A percentile compares a stretch with the other conserved stretches of the same genome.
Evolutionary conservation across 2,329 filamentous ascomycete genomes (phyloP).

Genomic region (Aspergillus glaucus): DNA sequence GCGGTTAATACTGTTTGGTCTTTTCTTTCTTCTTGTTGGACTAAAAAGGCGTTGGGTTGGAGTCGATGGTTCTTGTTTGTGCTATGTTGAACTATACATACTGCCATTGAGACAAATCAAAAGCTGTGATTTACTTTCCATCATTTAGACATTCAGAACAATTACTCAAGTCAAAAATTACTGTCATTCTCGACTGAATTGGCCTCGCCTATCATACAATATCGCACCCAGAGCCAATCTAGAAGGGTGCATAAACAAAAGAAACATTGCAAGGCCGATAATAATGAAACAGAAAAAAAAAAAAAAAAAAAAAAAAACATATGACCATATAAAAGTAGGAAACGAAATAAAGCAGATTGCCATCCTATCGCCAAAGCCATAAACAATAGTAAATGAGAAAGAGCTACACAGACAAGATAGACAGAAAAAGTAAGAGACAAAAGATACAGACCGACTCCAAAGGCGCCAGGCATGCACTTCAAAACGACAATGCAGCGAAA

Average conservation of each 20-base stretch:
- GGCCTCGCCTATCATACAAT: conserved; percentile 3
- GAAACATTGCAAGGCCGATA: not conserved
- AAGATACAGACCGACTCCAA: conserved; percentile 15
- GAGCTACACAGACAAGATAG: conserved; percentile 7
- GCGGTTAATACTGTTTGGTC: not conserved
- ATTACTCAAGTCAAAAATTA: not conserved
- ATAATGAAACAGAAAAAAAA: conserved; percentile 3
- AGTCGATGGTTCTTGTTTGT: conserved; percentile 13
- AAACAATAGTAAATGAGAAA: conserved; percentile 7
- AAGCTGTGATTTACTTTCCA: not conserved
- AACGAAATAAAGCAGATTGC: not conserved
- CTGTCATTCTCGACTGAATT: not conserved
- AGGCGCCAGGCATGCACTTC: conserved; percentile 23
- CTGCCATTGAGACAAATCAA: not conserved
- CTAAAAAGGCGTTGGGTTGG: conserved; percentile 17
- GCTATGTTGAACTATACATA: not conserved
- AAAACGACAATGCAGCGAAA: conserved; percentile 1
- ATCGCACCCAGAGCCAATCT: conserved; percentile 3
- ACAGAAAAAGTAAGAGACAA: conserved; percentile 5
- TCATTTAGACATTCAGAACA: not conserved
- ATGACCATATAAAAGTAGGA: conserved; percentile 2
- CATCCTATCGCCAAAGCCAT: conserved; percentile 5
- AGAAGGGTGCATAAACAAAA: conserved; percentile 1
- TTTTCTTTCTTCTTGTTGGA: conserved; percentile 14
- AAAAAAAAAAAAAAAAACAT: conserved; percentile 3